A percentile compares a stretch with the other conserved stretches of the same genome.
phyloP scores from a whole-genome alignment of 768 basidiomycete genomes.

The Suillus variegatus region DNA sequence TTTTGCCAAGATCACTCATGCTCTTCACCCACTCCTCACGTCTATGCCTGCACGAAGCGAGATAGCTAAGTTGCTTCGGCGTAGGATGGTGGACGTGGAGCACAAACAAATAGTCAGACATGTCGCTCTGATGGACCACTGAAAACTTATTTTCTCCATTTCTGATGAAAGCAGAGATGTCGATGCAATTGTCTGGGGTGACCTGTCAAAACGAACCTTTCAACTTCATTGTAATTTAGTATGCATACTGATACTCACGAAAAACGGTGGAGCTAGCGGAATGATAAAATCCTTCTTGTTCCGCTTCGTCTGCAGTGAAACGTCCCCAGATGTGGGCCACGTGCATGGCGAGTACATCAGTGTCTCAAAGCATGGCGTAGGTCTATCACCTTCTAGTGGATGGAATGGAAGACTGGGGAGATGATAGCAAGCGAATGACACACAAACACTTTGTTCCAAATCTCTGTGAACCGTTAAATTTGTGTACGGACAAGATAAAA shows the following conservation, averaged over 20 bases:
- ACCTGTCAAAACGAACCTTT: slow-evolving; percentile 32
- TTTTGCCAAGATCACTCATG: slow-evolving; percentile 17
- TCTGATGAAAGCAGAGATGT: slow-evolving; percentile 47
- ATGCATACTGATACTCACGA: slow-evolving; percentile 35
- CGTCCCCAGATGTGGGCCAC: slow-evolving; percentile 44
- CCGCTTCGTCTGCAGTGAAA: slow-evolving; percentile 18
- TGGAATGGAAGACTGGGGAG: slow-evolving; percentile 24
- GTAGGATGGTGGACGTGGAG: slow-evolving; percentile 54
- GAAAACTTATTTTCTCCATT: slow-evolving; percentile 45
- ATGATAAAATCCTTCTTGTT: slow-evolving; percentile 14
- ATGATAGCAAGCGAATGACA: slow-evolving; percentile 49
- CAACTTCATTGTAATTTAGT: background rate
- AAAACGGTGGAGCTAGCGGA: slow-evolving; percentile 31
- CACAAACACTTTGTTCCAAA: slow-evolving; percentile 37
- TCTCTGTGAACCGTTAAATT: slow-evolving; percentile 27
- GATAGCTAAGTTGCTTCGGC: slow-evolving; percentile 37
- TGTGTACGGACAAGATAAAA: background rate
- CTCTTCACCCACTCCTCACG: slow-evolving; percentile 27
- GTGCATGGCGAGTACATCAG: slow-evolving; percentile 31
- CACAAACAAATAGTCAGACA: slow-evolving; percentile 47
- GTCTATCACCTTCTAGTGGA: slow-evolving; percentile 14
- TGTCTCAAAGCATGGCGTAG: slow-evolving; percentile 15
- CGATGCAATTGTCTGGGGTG: slow-evolving; percentile 51
- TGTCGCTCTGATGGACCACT: slow-evolving; percentile 43
- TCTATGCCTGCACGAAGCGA: slow-evolving; percentile 13